Evolutionary conservation across 2,329 filamentous ascomycete species (phyloP).

Genomic region (Ascochyta fabae): DNA sequence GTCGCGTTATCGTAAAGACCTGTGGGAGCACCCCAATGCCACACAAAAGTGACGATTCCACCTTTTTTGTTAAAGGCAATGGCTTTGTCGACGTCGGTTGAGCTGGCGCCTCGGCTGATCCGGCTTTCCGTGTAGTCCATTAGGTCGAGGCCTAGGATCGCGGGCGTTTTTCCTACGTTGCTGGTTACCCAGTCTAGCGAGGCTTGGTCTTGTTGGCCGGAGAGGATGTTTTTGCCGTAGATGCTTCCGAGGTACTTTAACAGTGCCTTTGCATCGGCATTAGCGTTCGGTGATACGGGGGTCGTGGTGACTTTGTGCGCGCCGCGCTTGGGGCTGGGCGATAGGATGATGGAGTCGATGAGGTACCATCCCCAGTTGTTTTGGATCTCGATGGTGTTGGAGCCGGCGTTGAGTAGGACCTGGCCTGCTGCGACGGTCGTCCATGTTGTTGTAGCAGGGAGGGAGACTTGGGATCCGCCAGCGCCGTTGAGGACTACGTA

Average conservation of each 20-base stretch:
- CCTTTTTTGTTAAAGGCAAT: slow-evolving; percentile 53
- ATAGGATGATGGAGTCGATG: slow-evolving; percentile 54
- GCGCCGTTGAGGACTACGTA: slow-evolving; percentile 54
- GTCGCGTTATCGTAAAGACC: slow-evolving; percentile 57
- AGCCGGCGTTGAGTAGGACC: slow-evolving; percentile 52
- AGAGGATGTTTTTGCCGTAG: slow-evolving; percentile 57
- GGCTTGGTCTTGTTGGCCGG: slow-evolving; percentile 56
- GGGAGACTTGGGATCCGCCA: slow-evolving; percentile 51
- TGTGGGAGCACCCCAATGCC: slow-evolving; percentile 58
- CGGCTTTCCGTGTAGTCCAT: slow-evolving; percentile 60
- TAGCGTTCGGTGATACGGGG: slow-evolving; percentile 50
- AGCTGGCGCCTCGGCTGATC: slow-evolving; percentile 51
- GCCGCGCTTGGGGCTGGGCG: slow-evolving; percentile 46
- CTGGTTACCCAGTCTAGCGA: slow-evolving; percentile 53
- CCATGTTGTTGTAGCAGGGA: slow-evolving; percentile 51
- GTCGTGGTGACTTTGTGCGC: slow-evolving; percentile 50
- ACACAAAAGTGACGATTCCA: slow-evolving; percentile 57
- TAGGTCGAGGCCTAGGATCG: slow-evolving; percentile 55
- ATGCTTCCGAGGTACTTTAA: slow-evolving; percentile 54
- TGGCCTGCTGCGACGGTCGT: slow-evolving; percentile 53
- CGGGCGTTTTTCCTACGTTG: slow-evolving; percentile 57
- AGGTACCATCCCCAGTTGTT: slow-evolving; percentile 60
- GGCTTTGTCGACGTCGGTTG: slow-evolving; percentile 56
- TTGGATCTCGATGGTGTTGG: slow-evolving; percentile 56
- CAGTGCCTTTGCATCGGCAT: slow-evolving; percentile 48